phyloP scores from a whole-genome alignment of 495 filamentous ascomycete genomes.

The Oleoguttula mirabilis region DNA sequence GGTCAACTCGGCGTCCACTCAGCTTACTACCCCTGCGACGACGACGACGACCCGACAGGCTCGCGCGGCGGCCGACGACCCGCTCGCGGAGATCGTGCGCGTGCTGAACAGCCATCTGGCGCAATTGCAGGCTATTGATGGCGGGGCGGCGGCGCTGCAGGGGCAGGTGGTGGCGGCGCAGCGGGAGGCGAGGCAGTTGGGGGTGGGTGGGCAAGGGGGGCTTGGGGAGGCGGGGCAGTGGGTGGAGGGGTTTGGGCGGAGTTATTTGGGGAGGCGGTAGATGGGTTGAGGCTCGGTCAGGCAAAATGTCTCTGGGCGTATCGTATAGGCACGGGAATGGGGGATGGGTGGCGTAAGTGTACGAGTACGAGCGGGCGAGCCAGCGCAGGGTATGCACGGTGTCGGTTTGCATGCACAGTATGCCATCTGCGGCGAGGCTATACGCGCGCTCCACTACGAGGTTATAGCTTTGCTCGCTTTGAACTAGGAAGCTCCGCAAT shows the following conservation, averaged over 20 bases:
- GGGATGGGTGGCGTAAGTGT: no score
- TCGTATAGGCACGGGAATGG: not conserved
- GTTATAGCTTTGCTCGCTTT: no score
- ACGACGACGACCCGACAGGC: slow-evolving; percentile 2
- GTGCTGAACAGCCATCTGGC: slow-evolving; percentile 85
- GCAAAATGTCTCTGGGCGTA: not conserved
- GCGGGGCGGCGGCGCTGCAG: slow-evolving; percentile 65
- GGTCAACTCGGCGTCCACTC: slow-evolving; percentile 76
- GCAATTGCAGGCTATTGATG: slow-evolving; percentile 83
- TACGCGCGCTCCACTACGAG: no score
- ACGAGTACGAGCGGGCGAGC: no score
- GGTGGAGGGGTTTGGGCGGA: slow-evolving; percentile 20
- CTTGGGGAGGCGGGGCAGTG: slow-evolving; percentile 1
- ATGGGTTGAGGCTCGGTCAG: not conserved
- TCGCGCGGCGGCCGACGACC: slow-evolving; percentile 17
- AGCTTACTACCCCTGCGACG: slow-evolving; percentile 32
- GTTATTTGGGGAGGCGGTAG: slow-evolving; percentile 17
- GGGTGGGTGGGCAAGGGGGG: not conserved
- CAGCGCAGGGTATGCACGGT: no score
- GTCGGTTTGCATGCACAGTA: no score
- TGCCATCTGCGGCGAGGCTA: no score
- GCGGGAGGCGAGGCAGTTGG: slow-evolving; percentile 37
- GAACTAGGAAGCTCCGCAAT: no score
- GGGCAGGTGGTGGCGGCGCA: slow-evolving; percentile 67
- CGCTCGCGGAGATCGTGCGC: slow-evolving; percentile 87